Percentiles rank a stretch among this genome's conserved stretches.
Conservation (phyloP, 1,284 basidiomycete species). For the Kwoniella shivajii region DNA sequence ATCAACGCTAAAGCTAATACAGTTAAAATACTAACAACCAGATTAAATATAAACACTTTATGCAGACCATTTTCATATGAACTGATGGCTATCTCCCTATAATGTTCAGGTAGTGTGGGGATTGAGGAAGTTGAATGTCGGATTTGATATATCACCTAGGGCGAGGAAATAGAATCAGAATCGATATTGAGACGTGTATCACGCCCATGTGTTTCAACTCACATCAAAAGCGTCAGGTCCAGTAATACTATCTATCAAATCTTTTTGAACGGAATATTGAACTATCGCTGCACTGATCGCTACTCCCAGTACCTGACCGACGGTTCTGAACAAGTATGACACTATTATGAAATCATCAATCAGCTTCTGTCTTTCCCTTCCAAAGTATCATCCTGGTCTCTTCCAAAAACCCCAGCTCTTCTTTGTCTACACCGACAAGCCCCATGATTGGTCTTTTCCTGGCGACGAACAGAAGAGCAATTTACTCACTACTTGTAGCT, state of each 20-base stretch:
- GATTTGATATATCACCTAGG: conserved; percentile 56
- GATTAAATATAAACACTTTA: conserved; percentile 80
- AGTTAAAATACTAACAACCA: conserved; percentile 50
- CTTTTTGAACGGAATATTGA: conserved; percentile 71
- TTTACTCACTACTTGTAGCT: conserved; percentile 75
- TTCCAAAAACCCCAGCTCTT: too few species aligned
- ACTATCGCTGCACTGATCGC: conserved; percentile 76
- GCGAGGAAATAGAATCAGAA: neutral
- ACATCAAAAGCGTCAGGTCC: conserved; percentile 71
- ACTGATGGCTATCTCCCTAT: conserved; percentile 68
- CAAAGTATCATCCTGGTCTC: too few species aligned
- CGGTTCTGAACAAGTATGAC: conserved; percentile 84
- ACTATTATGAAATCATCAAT: conserved; percentile 58
- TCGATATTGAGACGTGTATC: neutral
- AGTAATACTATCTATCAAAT: conserved; percentile 67
- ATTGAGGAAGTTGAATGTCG: conserved; percentile 83
- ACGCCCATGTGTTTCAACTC: conserved; percentile 32
- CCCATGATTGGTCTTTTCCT: too few species aligned
- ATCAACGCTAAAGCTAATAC: conserved; percentile 31
- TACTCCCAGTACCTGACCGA: conserved; percentile 89
- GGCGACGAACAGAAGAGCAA: too few species aligned
- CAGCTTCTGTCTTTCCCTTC: conserved; percentile 10
- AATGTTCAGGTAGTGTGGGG: conserved; percentile 63
- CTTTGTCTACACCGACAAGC: too few species aligned
- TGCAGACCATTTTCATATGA: conserved; percentile 82